Base-by-base conservation (phyloP, 2,329 filamentous ascomycete genomes). In the Cladophialophora bantiana region DNA sequence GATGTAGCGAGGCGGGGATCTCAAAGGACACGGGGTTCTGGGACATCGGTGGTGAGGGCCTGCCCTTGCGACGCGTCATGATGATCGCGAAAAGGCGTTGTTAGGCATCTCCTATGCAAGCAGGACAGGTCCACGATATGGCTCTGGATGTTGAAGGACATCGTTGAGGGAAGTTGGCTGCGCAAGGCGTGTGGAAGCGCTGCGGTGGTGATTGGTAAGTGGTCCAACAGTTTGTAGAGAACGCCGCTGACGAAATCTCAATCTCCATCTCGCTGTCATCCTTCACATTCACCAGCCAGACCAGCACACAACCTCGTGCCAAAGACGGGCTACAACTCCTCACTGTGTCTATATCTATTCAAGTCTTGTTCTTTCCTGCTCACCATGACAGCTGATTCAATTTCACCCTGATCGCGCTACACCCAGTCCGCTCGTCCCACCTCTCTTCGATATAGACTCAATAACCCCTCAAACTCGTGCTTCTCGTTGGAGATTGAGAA, bases 1-100 rank as follows among this genome's bases (percentile, higher is more conserved):
- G 69, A 34, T 62, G 67, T 13, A 71, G 63, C n/a, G 69, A 71
- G 56, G 67, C 65, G 50, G 69, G 69, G 65, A 71, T 68, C 50
- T 71, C 69, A 50, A 69, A 71, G 42, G 62, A 65, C 32, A 66
- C 65, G 56, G 67, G 69, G 56, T 60, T 67, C 56, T 62, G 62
- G 26, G 69, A 59, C 40, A 36, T 26, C 50, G 64, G 50, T 32
- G 61, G 60, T 26, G 69, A 67, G 38, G 59, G 50, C 15, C 65
- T 65, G 36, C 65, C 62, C 67, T 66, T 66, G 40, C 67, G 62
- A 50, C 67, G 69, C 57, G 69, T 69, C 69, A 71, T 71, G 35
- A 40, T 64, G 62, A 48, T 48, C 7, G 38, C 15, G 26, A 18
- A 34, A 35, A 53, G 18, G 55, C 57, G 42, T 62, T 48, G 61